Base-by-base conservation (phyloP, 192 early-diverging fungal species). In the Coemansia sp. region DNA sequence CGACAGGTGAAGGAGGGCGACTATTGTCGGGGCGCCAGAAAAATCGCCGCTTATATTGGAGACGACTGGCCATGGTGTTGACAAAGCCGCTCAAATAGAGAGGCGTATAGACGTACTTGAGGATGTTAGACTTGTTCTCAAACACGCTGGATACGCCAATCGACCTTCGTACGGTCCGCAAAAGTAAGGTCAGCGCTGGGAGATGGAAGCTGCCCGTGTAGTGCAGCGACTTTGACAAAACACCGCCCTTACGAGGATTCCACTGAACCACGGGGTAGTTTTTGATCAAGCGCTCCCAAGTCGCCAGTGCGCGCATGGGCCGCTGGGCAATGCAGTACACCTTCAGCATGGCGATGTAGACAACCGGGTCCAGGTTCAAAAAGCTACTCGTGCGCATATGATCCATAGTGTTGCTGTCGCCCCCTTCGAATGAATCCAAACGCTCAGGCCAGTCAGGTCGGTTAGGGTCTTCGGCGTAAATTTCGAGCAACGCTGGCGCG, bases 311-410 rank as follows among this genome's bases (percentile, higher is more conserved):
- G 11, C 66, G 37, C 69, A 74, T 51, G n/a, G 72, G 64, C 28
- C 56, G 65, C 5, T 56, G 39, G 20, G 65, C 53, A 9, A 40
- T 59, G 14, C 62, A 45, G 59, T 83, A 83, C 28, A 83, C 60
- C 26, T 70, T 73, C 20, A 83, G 69, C 75, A 83, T 83, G 65
- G 72, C 72, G 36, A 83, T 65, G 56, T 74, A 83, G 1, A 83
- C 55, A 28, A 77, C 43, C 11, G 80, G 80, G 21, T 83, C 68
- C 40, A 83, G 50, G 42, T 82, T 77, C 66, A 61, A 68, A 43
- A 83, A 83, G 62, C 69, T 68, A 45, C 60, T 61, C 9, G 68
- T 37, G 24, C 74, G 80, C 58, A 74, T 20, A 24, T 39, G 62
- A 55, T 73, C 71, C 7, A 43, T 33, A 21, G 28, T 10, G 8